Base-by-base conservation (phyloP, 176 grass and related monocot genomes). In the Musa troglodytarum region DNA sequence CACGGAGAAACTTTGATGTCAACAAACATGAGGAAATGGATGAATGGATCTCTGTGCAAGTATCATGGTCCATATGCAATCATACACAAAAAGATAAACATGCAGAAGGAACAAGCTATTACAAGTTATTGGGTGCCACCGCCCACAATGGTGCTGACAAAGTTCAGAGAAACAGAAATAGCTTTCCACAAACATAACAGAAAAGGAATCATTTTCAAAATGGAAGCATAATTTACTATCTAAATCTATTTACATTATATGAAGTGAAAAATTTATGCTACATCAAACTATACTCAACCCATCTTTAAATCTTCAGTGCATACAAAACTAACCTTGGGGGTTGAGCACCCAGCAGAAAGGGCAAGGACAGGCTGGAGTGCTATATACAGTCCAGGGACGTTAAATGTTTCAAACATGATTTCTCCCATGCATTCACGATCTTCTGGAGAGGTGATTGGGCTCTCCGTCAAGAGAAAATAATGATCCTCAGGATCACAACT, bases 321-420 rank as follows among this genome's bases (percentile, higher is more conserved):
- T 79, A 58, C 50, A 79, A 24, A 76, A 84, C 89, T 79, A 81
- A 97, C 93, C 79, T 23, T 26, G 57, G 73, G 61, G 58, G 83
- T 78, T 26, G 90, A 87, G 77, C 82, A 93, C 82, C 95, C 95
- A 57, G 95, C 95, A 74, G 90, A 90, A 75, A 98, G 88, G 69
- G 90, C 88, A 80, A 98, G 95, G 69, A 93, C 81, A 75, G 95
- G 90, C 24, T 98, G 95, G 73, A 98, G 88, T 11, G 88, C 83
- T 79, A 98, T 91, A 85, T 98, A 98, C 68, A 98, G 69, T 69
- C 88, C 95, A 78, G 95, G 95, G 51, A 98, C 80, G 74, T 98
- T 94, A 80, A 98, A 98, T 16, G 95, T 98, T 80, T 98, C 95
- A 71, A 98, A 98, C 95, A 98, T 98, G 63, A 98, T 98, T 87